Conservation (phyloP, 2,329 filamentous ascomycete species). For the Fusarium protoensiforme region DNA sequence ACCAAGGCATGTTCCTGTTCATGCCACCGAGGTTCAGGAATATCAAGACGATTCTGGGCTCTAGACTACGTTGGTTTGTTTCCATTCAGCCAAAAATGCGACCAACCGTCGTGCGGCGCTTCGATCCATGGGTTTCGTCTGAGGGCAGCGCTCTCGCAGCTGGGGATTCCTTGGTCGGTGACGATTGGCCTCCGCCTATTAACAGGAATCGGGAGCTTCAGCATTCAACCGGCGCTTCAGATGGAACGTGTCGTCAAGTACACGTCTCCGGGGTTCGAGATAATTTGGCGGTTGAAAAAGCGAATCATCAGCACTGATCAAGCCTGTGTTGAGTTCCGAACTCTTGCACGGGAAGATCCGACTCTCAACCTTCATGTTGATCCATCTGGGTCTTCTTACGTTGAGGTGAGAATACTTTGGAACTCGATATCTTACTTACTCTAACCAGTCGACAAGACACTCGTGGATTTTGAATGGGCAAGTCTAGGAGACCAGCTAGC, state of each 20-base stretch:
- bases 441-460: neutral
- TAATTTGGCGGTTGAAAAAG: neutral
- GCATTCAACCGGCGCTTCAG: neutral
- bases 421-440: fast-evolving
- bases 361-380: neutral
- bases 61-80: neutral
- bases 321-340: neutral
- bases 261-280: slow-evolving; percentile 11
- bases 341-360: neutral
- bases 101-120: neutral
- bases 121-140: neutral
- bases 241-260: neutral
- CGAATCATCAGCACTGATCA: neutral
- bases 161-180: neutral
- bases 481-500: neutral
- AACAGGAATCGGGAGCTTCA: neutral
- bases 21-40: neutral
- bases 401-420: neutral
- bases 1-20: neutral
- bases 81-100: neutral
- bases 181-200: neutral
- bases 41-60: neutral
- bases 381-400: neutral
- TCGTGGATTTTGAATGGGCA: too few relatives aligned
- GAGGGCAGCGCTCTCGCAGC: neutral